Percentiles rank a stretch among this genome's conserved stretches.
Evolutionary conservation across 441 rosid genomes (phyloP).

Genomic region (Hypseocharis bilobata): DNA sequence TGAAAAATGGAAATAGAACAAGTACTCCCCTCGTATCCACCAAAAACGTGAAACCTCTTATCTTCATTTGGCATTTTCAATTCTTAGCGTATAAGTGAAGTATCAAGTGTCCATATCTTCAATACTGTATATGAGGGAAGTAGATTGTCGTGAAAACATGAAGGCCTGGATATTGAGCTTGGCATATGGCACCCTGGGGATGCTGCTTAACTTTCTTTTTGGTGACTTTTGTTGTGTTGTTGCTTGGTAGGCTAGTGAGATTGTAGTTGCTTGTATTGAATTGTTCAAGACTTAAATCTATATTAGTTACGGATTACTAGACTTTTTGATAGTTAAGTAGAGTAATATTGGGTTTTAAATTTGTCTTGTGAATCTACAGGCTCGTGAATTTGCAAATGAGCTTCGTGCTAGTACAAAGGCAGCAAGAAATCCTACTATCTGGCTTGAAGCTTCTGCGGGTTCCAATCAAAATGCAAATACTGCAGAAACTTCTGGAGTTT

Average conservation of each 20-base stretch:
- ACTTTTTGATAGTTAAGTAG: not conserved
- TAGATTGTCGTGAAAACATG: too few species aligned
- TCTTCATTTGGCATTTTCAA: not conserved
- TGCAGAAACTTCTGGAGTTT: conserved; percentile 78
- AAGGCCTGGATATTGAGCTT: not conserved
- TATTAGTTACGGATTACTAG: not conserved
- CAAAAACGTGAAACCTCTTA: not conserved
- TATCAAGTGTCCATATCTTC: too few species aligned
- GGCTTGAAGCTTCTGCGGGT: conserved; percentile 91
- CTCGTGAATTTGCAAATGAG: conserved; percentile 98
- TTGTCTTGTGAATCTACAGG: conserved; percentile 40
- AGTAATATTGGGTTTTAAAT: conserved; percentile 2
- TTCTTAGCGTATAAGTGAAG: too few species aligned
- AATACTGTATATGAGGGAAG: too few species aligned
- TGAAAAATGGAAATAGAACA: too few species aligned
- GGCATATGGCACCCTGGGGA: not conserved
- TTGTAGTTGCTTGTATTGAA: too few species aligned
- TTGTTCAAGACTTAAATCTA: too few species aligned
- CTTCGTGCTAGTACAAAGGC: conserved; percentile 99
- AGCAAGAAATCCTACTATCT: conserved; percentile 80
- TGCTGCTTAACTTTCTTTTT: not conserved
- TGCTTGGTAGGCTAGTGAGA: too few species aligned
- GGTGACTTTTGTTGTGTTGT: not conserved
- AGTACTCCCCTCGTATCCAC: not conserved
- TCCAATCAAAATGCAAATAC: conserved; percentile 61